These are phyloP conservation scores for Aspergillus nidulans DNA, from an alignment of 495 filamentous ascomycete species.

Conservation along the genomic window DNA sequence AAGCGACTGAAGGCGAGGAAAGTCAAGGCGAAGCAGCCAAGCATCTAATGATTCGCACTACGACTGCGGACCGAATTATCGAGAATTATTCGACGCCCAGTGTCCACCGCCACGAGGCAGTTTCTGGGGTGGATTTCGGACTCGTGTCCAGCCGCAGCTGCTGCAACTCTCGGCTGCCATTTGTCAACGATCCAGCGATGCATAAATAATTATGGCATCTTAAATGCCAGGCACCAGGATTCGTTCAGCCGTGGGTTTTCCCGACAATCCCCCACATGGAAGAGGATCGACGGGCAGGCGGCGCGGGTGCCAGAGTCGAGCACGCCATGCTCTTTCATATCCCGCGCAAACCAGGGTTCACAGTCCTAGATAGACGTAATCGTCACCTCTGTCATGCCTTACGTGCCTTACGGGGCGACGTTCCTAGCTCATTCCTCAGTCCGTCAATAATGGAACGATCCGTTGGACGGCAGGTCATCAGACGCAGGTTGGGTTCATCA, in stretches of 20 bases:
- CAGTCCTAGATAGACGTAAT: neutral
- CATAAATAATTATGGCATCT: neutral
- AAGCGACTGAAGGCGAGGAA: neutral
- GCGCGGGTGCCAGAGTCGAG: neutral
- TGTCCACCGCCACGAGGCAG: neutral
- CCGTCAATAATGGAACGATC: neutral
- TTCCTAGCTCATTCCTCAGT: neutral
- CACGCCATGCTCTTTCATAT: neutral
- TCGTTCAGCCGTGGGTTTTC: neutral
- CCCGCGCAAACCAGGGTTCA: neutral
- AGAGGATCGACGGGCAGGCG: neutral
- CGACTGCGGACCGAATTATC: neutral
- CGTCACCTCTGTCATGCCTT: neutral
- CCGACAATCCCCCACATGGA: neutral
- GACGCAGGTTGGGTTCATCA: neutral
- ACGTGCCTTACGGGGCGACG: neutral
- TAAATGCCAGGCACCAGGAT: constrained; percentile 6
- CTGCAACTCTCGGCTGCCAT: too few relatives aligned
- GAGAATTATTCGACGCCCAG: neutral
- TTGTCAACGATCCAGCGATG: neutral
- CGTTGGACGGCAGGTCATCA: neutral
- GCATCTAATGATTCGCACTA: neutral
- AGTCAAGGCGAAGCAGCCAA: neutral
- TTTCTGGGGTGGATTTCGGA: neutral
- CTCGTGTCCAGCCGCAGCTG: neutral